Percentiles rank a stretch among this genome's conserved stretches.
Evolutionary conservation across 2,329 filamentous ascomycete genomes (phyloP).

Genomic region (Thelonectria blattea): DNA sequence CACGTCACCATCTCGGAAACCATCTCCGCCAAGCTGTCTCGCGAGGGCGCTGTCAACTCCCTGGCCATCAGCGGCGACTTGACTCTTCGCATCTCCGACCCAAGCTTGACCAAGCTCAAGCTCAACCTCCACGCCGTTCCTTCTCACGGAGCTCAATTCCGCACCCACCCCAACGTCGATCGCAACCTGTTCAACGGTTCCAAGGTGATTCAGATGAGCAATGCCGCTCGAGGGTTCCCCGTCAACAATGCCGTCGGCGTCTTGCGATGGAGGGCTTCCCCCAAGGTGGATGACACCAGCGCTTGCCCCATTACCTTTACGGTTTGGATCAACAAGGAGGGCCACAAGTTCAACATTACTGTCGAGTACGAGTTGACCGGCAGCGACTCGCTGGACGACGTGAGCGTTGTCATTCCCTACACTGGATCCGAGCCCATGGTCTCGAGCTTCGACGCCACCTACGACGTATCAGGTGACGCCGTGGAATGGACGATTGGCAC

Average conservation of each 20-base stretch:
- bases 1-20: slow-evolving; percentile 87
- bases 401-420: slow-evolving; percentile 88
- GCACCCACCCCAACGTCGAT: slow-evolving; percentile 96
- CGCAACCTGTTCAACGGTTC: slow-evolving; percentile 82
- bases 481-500: slow-evolving; percentile 93
- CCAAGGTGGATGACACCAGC: slow-evolving; percentile 78
- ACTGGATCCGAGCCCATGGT: slow-evolving; percentile 83
- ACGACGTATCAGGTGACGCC: slow-evolving; percentile 90
- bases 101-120: slow-evolving; percentile 89
- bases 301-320: slow-evolving; percentile 94
- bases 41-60: slow-evolving; percentile 85
- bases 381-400: slow-evolving; percentile 78
- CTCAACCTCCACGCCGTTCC: slow-evolving; percentile 78
- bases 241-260: slow-evolving; percentile 93
- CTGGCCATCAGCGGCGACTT: slow-evolving; percentile 92
- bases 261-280: slow-evolving; percentile 87
- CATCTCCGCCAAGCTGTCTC: slow-evolving; percentile 87
- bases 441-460: slow-evolving; percentile 91
- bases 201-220: slow-evolving; percentile 88
- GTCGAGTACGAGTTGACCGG: slow-evolving; percentile 95
- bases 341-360: slow-evolving; percentile 85
- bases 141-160: slow-evolving; percentile 86
- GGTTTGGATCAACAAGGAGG: slow-evolving; percentile 94
- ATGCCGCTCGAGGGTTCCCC: slow-evolving; percentile 86
- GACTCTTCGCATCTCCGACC: slow-evolving; percentile 87